Base-by-base conservation (phyloP, 139 green algal genomes). In the Penium margaritaceum region DNA sequence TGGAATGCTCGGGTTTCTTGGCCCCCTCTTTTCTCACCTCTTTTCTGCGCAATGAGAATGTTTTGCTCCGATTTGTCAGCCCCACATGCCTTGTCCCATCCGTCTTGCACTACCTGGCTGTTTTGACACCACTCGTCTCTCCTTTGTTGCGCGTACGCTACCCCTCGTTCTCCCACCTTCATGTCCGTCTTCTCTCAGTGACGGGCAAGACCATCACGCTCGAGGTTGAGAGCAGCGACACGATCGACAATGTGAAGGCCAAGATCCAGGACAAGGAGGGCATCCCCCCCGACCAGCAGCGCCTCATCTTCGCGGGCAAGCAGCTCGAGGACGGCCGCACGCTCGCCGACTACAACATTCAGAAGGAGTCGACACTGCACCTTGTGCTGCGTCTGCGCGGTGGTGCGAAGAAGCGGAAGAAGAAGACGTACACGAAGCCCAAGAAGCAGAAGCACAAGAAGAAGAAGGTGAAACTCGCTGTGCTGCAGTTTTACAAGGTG, bases 401-500 rank as follows among this genome's bases (percentile, higher is more conserved):
- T 86, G 94, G 93, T 83, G 93, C 82, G 74, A 98, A 98, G 91
- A 98, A 98, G 91, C 84, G 93, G 77, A 98, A 98, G 88, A 98
- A 98, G 89, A 98, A 98, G 91, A 94, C 85, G 27, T 98, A 97
- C 91, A 97, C 93, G 85, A 98, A 97, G 90, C 93, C 93, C 78
- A 98, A 98, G 91, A 98, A 98, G 93, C 82, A 89, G 78, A 97
- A 97, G 92, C 93, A 98, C 90, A 95, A 95, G 91, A 91, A 96
- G 89, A 96, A 96, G 88, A 96, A 97, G 89, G 89, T 96, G 67
- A 96, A 93, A 84, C 85, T 95, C n/a, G 74, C 85, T 32, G 84
- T 91, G 74, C 81, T 94, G 61, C 90, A 94, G 83, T 88, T 87
- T 54, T 92, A 90, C 87, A 93, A 93, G 88, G 90, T 98, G 54